phyloP scores from a whole-genome alignment of 768 basidiomycete species.

The Rhodotorula kratochvilovae region DNA sequence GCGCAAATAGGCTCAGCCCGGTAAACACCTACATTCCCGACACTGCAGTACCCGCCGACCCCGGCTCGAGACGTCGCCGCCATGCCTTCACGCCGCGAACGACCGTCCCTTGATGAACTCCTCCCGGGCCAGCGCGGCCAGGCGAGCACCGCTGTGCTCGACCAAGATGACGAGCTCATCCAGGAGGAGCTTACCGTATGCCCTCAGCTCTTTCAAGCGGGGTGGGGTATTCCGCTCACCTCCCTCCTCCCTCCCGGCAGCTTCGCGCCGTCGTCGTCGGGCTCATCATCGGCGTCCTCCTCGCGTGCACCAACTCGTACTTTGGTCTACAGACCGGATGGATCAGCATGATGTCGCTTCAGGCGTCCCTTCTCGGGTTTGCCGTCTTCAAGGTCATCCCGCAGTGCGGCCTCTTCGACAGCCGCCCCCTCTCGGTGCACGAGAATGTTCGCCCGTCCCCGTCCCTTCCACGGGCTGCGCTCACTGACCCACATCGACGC shows the following conservation, averaged over 20 bases:
- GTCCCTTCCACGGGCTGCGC: no score
- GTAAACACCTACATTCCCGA: no score
- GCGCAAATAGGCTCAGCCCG: no score
- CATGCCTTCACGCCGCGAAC: neutral
- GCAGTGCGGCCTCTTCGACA: conserved; percentile 37
- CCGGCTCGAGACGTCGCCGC: no score
- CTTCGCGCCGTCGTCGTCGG: conserved; percentile 67
- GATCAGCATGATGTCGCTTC: conserved; percentile 69
- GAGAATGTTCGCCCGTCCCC: conserved; percentile 38
- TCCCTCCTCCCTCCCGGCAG: neutral
- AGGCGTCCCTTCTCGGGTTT: conserved; percentile 88
- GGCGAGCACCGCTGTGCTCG: no score
- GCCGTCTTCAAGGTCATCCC: conserved; percentile 64
- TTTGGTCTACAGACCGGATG: conserved; percentile 83
- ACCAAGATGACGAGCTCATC: neutral
- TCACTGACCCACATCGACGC: conserved; percentile 3
- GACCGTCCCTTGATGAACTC: neutral
- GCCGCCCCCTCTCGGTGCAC: conserved; percentile 23
- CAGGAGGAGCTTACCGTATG: neutral
- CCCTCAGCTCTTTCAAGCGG: no score
- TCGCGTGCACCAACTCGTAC: conserved; percentile 85
- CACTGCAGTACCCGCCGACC: no score
- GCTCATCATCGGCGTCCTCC: conserved; percentile 72
- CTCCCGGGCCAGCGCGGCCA: neutral
- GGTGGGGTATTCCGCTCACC: neutral